Evolutionary conservation across 257 asterid genomes (phyloP), one percentile per base, ranked within the genome.

Genomic region (Solanum piurae): DNA sequence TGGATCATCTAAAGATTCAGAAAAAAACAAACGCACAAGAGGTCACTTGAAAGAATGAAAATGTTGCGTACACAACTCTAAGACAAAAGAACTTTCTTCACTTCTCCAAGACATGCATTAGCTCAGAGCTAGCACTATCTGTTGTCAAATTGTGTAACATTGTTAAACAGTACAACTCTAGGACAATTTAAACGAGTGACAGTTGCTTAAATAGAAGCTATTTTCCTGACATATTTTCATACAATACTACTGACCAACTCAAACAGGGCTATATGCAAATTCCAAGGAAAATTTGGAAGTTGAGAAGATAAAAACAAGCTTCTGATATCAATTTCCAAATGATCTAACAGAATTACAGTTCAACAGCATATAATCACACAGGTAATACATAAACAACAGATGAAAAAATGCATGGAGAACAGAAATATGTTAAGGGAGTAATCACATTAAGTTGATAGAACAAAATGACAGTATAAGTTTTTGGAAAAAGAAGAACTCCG

Each of bases 1-100:
- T 69, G 98, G 98, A 91, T 95, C 99, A 88, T 95, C 99, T 97
- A 91, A 83, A 87, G 69, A 91, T 29, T 49, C 69, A 88, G 86
- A 18, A 33, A 88, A 86, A 36, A 25, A 37, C 85, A 83, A 37
- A 79, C 37, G 25, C 21, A 89, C 52, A 46, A 27, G 73, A 86
- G 89, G 25, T 87, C 29, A 85, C 85, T 73, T 85, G 69, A 49
- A 46, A 82, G 69, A 82, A 29, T 46, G 42, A 4, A 44, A 29
- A n/a, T 18, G 27, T 29, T 29, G 42, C 7, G 12, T 29, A 46
- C 64, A 46, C 69, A 80, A 80, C 27, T 80, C 85, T 27, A 46
- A 80, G 40, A 29, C 68, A 46, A 80, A 29, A 80, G 42, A 80
- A 80, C 42, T 46, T 44, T 49, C 68, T 46, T 46, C 68, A 49